Evolutionary conservation across 331 rosid species (phyloP).

Genomic region (Erythrophleum ivorense): DNA sequence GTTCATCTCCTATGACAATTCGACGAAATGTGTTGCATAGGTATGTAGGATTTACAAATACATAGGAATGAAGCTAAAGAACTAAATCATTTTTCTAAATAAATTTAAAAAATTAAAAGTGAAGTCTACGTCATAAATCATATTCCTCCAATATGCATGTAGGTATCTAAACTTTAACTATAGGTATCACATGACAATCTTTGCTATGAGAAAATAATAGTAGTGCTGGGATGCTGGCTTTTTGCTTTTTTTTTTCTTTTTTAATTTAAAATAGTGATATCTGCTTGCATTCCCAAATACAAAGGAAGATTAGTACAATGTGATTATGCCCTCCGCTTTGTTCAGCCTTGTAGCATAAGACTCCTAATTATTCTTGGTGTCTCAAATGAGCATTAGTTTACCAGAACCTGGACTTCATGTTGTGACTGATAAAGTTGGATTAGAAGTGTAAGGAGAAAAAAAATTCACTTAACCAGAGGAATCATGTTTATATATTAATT

Average conservation of each 20-base stretch:
- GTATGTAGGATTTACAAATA: too few relatives aligned
- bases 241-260: constrained; percentile 22
- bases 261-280: constrained; percentile 2
- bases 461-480: not conserved
- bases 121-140: not conserved
- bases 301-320: constrained; percentile 33
- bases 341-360: constrained; percentile 44
- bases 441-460: not conserved
- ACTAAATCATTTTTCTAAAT: too few relatives aligned
- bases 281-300: constrained; percentile 19
- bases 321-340: constrained; percentile 46
- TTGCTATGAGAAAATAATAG: too few relatives aligned
- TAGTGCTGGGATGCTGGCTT: constrained; percentile 18
- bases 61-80: too few relatives aligned
- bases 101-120: not conserved
- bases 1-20: too few relatives aligned
- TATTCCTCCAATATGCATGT: too few relatives aligned
- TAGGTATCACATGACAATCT: constrained; percentile 12
- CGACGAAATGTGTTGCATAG: too few relatives aligned
- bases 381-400: constrained; percentile 7
- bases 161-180: constrained; percentile 15
- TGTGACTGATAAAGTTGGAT: not conserved
- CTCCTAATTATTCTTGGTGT: constrained; percentile 46
- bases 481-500: not conserved
- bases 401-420: not conserved